Conservation (phyloP, 108 stramenopile genomes). For the Skeletonema menzelii region DNA sequence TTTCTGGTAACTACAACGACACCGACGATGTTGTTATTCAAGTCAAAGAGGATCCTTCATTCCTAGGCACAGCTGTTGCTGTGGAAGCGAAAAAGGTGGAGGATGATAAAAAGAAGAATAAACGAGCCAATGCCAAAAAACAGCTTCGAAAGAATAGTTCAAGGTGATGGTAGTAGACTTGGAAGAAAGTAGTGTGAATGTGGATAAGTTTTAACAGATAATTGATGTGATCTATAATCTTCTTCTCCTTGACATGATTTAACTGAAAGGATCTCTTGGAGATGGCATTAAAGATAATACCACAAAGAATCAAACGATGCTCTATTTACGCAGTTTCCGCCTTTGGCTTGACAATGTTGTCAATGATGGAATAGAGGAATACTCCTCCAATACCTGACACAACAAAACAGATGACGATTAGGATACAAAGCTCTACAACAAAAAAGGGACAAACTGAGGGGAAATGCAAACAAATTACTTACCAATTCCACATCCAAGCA, state of each 20-base stretch:
- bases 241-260: not conserved
- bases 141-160: not conserved
- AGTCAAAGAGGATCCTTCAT: not conserved
- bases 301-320: not conserved
- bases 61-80: not conserved
- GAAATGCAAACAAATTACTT: slow-evolving; percentile 8
- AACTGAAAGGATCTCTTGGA: not conserved
- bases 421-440: not conserved
- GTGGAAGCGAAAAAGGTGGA: not conserved
- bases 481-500: slow-evolving; percentile 90
- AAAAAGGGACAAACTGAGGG: too few species aligned
- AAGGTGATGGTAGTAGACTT: not conserved
- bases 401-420: not conserved
- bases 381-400: slow-evolving; percentile 78
- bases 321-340: not conserved
- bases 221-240: not conserved
- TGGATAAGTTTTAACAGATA: not conserved
- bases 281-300: not conserved
- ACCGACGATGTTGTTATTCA: not conserved
- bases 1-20: not conserved
- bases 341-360: slow-evolving; percentile 61
- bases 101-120: not conserved
- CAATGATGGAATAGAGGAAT: slow-evolving; percentile 86
- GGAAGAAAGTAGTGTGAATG: not conserved
- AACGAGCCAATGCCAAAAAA: not conserved